phyloP scores from a whole-genome alignment of 306 rosid genomes.

The Senna tora region DNA sequence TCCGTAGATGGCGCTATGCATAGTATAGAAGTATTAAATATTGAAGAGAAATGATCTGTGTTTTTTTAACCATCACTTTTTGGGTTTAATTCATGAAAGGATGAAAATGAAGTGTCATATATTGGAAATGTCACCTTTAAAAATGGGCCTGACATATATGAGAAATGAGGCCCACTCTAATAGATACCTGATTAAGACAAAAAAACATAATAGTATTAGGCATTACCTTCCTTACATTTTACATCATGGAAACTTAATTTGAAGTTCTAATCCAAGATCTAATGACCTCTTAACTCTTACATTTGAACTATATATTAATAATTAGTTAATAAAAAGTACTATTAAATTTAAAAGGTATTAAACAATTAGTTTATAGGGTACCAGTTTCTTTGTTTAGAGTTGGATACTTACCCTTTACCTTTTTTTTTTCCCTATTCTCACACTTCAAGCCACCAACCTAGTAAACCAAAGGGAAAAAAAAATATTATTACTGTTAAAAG shows the following conservation, averaged over 20 bases:
- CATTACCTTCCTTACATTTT: slow-evolving; percentile 26
- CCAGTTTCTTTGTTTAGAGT: not conserved
- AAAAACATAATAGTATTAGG: too few relatives aligned
- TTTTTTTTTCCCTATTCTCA: not conserved
- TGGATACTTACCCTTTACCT: not conserved
- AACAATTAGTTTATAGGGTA: too few relatives aligned
- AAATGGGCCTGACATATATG: too few relatives aligned
- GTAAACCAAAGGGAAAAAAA: not conserved
- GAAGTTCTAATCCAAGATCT: slow-evolving; percentile 2
- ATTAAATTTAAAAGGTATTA: too few relatives aligned
- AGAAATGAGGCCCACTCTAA: too few relatives aligned
- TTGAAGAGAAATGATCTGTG: too few relatives aligned
- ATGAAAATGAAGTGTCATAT: too few relatives aligned
- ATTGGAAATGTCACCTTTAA: too few relatives aligned
- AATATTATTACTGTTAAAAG: not conserved
- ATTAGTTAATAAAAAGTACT: not conserved
- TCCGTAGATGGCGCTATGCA: slow-evolving; percentile 5
- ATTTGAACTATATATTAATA: slow-evolving; percentile 2
- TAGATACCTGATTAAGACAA: too few relatives aligned
- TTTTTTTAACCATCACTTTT: too few relatives aligned
- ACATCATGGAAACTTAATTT: slow-evolving; percentile 17
- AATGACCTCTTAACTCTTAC: slow-evolving; percentile 35
- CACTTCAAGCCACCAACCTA: not conserved
- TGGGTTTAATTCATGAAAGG: too few relatives aligned
- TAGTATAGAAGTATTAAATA: too few relatives aligned